Percentiles rank a stretch among this genome's conserved stretches.
These are phyloP conservation scores for Teratosphaeria destructans DNA, from an alignment of 2,329 filamentous ascomycete species.

Conservation along the genomic window DNA sequence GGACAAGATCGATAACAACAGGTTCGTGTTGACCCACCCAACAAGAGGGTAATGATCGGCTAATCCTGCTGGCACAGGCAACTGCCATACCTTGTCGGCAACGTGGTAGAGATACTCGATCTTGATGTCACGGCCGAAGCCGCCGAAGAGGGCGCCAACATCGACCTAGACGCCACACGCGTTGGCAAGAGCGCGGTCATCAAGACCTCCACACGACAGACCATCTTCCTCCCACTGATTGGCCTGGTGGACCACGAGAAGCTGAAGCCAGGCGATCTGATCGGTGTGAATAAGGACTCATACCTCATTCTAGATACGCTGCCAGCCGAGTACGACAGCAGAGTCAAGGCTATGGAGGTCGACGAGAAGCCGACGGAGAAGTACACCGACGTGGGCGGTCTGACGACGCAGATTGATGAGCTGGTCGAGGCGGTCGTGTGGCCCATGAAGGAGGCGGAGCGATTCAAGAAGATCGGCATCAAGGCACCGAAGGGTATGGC, in stretches of 20 bases:
- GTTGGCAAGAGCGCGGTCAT: conserved; percentile 98
- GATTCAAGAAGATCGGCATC: conserved; percentile 99
- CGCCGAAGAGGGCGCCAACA: conserved; percentile 94
- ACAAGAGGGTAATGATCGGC: conserved; percentile 20
- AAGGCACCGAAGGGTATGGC: conserved; percentile 86
- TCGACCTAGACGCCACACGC: conserved; percentile 90
- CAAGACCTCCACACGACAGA: conserved; percentile 97
- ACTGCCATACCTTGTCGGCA: conserved; percentile 94
- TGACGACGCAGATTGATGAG: conserved; percentile 99
- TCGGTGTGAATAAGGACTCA: conserved; percentile 98
- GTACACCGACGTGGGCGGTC: conserved; percentile 92
- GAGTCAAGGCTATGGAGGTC: conserved; percentile 99
- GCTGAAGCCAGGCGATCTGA: conserved; percentile 89
- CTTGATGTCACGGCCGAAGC: conserved; percentile 94
- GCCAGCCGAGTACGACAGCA: conserved; percentile 94
- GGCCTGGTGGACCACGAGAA: conserved; percentile 92
- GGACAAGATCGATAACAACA: conserved; percentile 98
- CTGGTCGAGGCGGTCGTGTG: conserved; percentile 96
- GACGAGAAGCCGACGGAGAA: conserved; percentile 99
- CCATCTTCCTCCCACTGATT: conserved; percentile 95
- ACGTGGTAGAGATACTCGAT: conserved; percentile 93
- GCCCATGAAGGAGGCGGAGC: conserved; percentile 99
- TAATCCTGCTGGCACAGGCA: conserved; percentile 48
- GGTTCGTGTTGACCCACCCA: conserved; percentile 40
- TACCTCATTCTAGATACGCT: conserved; percentile 95